Evolutionary conservation across 164 flowering plant genomes (phyloP), one percentile per base, ranked within the genome.

Genomic region (Magnolia officinalis): DNA sequence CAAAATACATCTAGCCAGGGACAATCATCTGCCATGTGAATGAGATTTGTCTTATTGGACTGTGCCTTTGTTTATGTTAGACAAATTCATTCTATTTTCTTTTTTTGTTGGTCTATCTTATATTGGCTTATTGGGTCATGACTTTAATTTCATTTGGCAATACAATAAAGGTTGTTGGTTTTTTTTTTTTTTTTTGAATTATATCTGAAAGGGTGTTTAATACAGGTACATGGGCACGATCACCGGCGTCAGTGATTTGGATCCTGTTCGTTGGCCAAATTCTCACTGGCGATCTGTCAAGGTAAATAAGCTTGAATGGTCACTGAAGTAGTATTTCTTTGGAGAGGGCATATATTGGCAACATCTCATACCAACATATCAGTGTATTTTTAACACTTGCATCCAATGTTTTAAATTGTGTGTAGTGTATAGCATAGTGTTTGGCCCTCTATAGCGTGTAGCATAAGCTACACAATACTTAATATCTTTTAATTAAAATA

Each of bases 201-300:
- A 6, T 7, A 37, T 73, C 75, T 8, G 51, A 37, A 49, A 19
- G 4, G 19, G 4, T 55, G 31, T 75, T 14, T 61, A 13, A 50
- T 80, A 71, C 84, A 93, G 98, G 82, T 90, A 93, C 82, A 93
- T 93, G 98, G 98, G 98, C 49, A 93, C 98, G 5, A 91, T 93
- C 75, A 93, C 98, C 70, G 96, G 96, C 71, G 91, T 90, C 63
- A 83, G 90, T 74, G 96, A 90, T 80, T 73, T 90, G 58, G 96
- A 93, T 84, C 83, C 91, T 77, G 89, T 85, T 83, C 90, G 95
- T 24, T 93, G 98, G 98, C 86, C 94, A 29, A 91, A 93, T 78
- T 93, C 96, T 76, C 92, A 90, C 71, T 93, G 98, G 98, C 89
- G 98, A 23, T 93, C 98, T 21, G 94, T 93, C 51, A 93, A 93